Base-by-base conservation (phyloP, 2,329 filamentous ascomycete genomes). In the Madurella fahalii region DNA sequence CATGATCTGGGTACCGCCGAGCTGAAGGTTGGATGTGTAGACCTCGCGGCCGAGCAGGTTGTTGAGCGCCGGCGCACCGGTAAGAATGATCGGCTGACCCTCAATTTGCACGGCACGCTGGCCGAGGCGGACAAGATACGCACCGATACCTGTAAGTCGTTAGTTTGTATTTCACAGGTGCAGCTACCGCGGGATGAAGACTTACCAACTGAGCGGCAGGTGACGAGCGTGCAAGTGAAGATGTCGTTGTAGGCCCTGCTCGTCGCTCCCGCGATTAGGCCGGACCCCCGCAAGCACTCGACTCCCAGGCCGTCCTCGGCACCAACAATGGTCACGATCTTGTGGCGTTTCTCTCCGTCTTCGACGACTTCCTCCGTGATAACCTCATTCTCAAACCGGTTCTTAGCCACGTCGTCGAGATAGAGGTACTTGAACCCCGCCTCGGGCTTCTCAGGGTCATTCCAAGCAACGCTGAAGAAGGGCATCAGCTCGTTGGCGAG, bases 1-100 rank as follows among this genome's bases (percentile, higher is more conserved):
- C 94, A 99, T 99, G 82, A 99, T 99, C 76, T 99, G 94, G n/a
- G 94, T 99, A 65, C 94, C 94, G 85, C 94, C 94, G 62, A 99
- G 90, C 79, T 99, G 94, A 69, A 99, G 77, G 82, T 99, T 99
- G 58, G 94, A 97, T 20, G 94, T 96, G 78, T 99, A 99, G 31
- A 99, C 93, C 74, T 99, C 94, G 64, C 95, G 91, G 67, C 94
- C 94, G 58, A 99, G 85, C 66, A 99, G 81, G 78, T 97, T 99
- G 84, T 99, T 99, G 72, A 99, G 87, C 56, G 94, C 94, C 61
- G 90, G 90, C 47, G 94, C 94, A 82, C 94, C 94, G 66, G 94
- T 99, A 60, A 99, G 84, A 68, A 99, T 99, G 72, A 99, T 99
- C 40, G 94, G 94, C 76, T 99, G 94, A 56, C 94, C 94, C 75